Evolutionary conservation across 129 eudicot genomes (phyloP), one percentile per base, ranked within the genome.

Genomic region (Lonicera japonica): DNA sequence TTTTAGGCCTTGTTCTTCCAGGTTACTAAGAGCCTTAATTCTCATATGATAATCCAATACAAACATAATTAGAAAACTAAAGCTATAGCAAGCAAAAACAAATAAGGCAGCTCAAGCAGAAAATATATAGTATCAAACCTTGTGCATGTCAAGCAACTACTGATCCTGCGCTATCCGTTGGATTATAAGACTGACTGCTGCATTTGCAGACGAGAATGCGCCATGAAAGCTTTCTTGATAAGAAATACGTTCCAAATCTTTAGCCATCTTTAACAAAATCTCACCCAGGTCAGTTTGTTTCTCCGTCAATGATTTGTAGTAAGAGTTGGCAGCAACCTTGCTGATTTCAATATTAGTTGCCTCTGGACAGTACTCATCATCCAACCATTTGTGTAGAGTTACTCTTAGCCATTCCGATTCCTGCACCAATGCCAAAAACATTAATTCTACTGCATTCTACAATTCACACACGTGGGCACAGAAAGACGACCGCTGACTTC

Each of bases 171-270:
- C 62, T 58, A 91, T 79, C 47, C 96, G 83, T 60, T 87, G 79
- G 29, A 85, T 68, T 39, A 91, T 87, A 69, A 91, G 96, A 79
- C 70, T 74, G 34, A 91, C 74, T 12, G 97, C 97, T 58, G 97
- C 97, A 87, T 91, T 87, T 69, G 96, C 97, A 19, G 97, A 80
- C 54, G 96, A 82, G 66, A 87, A 91, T 18, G 96, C 96, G 51
- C 97, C 97, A 29, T 91, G 97, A 71, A 91, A 91, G 78, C 97
- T 91, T 65, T 91, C 95, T 70, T 91, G 77, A 55, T 79, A 91
- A 29, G 97, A 91, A 36, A 91, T 78, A 22, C 79, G 40, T 64
- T 82, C 95, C 63, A 91, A 73, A 53, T 91, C 89, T 66, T 72
- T 62, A 41, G 86, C 94, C 97, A 91, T 87, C 63, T 73, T 77